Conservation (phyloP, 768 basidiomycete species). For the Phaffia australis region DNA sequence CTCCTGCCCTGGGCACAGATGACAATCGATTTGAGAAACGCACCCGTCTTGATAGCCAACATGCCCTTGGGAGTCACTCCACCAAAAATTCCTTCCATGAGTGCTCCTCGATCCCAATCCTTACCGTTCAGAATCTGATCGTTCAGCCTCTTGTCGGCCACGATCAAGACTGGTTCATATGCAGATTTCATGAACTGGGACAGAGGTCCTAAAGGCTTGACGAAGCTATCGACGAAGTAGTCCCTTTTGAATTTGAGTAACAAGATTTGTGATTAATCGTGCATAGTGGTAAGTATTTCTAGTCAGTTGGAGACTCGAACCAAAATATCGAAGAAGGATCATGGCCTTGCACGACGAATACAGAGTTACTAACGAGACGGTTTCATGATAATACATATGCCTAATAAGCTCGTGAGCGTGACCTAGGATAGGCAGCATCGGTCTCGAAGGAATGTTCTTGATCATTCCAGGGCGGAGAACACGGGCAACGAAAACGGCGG, state of each 20-base stretch:
- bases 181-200: constrained; percentile 1
- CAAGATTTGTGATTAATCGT: too few species aligned
- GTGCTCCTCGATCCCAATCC: constrained; percentile 7
- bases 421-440: not conserved
- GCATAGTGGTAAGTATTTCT: too few species aligned
- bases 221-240: constrained; percentile 6
- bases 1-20: not conserved
- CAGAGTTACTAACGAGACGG: constrained; percentile 7
- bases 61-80: constrained; percentile 11
- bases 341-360: not conserved
- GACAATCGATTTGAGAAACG: not conserved
- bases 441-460: not conserved
- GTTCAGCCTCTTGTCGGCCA: constrained; percentile 4
- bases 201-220: constrained; percentile 3
- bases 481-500: not conserved
- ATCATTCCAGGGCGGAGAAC: not conserved
- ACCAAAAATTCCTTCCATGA: not conserved
- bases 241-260: not conserved
- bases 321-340: too few species aligned
- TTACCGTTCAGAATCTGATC: not conserved
- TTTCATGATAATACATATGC: constrained; percentile 4
- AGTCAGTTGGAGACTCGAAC: too few species aligned
- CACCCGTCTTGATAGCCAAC: constrained; percentile 11
- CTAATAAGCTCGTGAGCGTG: constrained; percentile 7
- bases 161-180: constrained; percentile 1